These are phyloP conservation scores for Senna tora DNA, from an alignment of 306 rosid species.

Conservation along the genomic window DNA sequence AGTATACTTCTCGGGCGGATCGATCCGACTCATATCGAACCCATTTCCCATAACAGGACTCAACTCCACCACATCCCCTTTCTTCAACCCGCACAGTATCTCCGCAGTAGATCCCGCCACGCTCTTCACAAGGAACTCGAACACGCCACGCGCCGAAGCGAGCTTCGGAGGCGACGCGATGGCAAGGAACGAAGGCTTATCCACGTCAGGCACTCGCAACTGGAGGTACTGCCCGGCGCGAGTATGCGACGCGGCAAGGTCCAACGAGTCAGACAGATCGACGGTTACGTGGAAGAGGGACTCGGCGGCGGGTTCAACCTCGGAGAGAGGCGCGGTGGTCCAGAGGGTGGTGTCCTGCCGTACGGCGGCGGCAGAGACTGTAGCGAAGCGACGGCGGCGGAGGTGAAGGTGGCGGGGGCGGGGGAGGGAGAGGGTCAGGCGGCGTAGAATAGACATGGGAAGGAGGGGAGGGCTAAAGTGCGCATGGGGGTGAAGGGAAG, in stretches of 20 bases:
- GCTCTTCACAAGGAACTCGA: constrained; percentile 86
- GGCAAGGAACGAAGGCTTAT: constrained; percentile 81
- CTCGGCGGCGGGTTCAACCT: constrained; percentile 73
- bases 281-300: constrained; percentile 82
- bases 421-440: constrained; percentile 47
- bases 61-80: constrained; percentile 86
- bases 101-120: constrained; percentile 87
- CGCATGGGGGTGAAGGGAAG: constrained; percentile 61
- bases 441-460: constrained; percentile 87
- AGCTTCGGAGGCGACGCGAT: constrained; percentile 89
- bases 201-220: constrained; percentile 59
- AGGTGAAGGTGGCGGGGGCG: constrained; percentile 34
- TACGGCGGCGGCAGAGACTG: constrained; percentile 59
- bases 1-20: constrained; percentile 66
- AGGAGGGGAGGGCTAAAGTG: constrained; percentile 53
- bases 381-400: constrained; percentile 45
- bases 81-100: constrained; percentile 75
- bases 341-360: constrained; percentile 82
- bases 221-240: constrained; percentile 93
- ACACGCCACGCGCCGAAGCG: constrained; percentile 55
- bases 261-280: constrained; percentile 81
- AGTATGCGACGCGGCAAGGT: constrained; percentile 69
- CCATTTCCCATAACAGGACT: constrained; percentile 83
- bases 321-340: constrained; percentile 76
- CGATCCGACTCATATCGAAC: constrained; percentile 65